Base-by-base conservation (phyloP, 2,329 filamentous ascomycete genomes). In the Xylaria sp. region DNA sequence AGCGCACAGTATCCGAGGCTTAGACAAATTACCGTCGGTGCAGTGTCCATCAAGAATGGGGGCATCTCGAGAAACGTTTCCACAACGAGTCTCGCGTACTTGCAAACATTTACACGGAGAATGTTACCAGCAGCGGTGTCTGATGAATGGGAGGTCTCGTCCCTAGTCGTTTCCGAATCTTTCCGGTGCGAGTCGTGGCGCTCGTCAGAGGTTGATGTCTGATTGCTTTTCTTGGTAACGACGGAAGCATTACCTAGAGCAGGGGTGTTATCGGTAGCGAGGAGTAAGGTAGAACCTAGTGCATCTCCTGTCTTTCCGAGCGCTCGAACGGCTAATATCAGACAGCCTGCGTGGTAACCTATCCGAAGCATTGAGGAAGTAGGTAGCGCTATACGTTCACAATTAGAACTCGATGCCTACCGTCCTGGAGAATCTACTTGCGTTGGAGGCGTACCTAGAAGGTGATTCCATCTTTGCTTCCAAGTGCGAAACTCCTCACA, bases 381-480 rank as follows among this genome's bases (percentile, higher is more conserved):
- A 6, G 77, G 71, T 1, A 79, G 71, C 10, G 72, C 77, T 79
- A 47, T 31, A 17, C 10, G 2, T 63, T 15, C 5, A 20, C 11
- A 11, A 29, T 69, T 17, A 66, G 47, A 20, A 42, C 22, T 7
- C 20, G 29, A 55, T 17, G 25, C 31, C 31, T 53, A 33, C 29
- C 22, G 11, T 36, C 29, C 2, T 27, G 29, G 9, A 11, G n/a
- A 13, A 7, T 36, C 15, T 6, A 11, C 3, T 25, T 25, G 27
- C 20, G 11, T 29, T 42, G n/a, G 7, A 13, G 42, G 66, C 74
- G 67, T 69, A 79, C 77, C 71, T 53, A 78, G 66, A 6, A 79
- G 58, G 42, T 79, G 76, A 31, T 75, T 77, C 77, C 77, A 79
- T 59, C 75, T 76, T 60, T 76, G 73, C 61, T 77, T 77, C 77